Conservation (phyloP, 2,329 filamentous ascomycete species). For the Epicoccum nigrum region DNA sequence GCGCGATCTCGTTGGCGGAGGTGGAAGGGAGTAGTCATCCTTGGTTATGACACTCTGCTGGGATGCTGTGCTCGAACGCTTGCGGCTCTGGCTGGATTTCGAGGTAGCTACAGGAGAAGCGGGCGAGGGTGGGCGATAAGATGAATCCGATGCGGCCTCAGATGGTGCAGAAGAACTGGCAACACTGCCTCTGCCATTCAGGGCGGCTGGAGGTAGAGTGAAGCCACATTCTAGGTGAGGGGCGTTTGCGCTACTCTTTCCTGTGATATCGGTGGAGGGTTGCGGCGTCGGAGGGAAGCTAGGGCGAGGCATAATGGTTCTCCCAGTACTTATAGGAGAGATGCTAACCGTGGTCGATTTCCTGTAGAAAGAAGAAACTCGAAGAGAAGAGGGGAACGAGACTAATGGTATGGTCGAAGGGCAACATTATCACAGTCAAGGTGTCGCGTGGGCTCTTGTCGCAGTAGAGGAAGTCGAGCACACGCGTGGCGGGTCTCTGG, state of each 20-base stretch:
- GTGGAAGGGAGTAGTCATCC: constrained; percentile 79
- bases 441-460: constrained; percentile 41
- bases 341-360: constrained; percentile 16
- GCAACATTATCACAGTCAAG: constrained; percentile 29
- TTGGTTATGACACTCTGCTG: constrained; percentile 54
- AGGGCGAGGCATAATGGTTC: constrained; percentile 64
- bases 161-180: constrained; percentile 54
- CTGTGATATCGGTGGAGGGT: constrained; percentile 79
- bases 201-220: constrained; percentile 77
- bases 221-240: constrained; percentile 71
- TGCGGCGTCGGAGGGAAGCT: constrained; percentile 76
- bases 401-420: constrained; percentile 14
- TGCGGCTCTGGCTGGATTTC: constrained; percentile 40
- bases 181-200: constrained; percentile 56
- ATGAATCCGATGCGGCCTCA: constrained; percentile 58
- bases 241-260: constrained; percentile 69
- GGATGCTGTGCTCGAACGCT: constrained; percentile 37
- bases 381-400: constrained; percentile 18
- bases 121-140: constrained; percentile 56
- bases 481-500: constrained; percentile 19
- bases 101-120: constrained; percentile 42
- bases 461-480: constrained; percentile 27
- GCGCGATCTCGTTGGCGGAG: constrained; percentile 86
- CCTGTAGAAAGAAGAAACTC: constrained; percentile 4
- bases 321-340: constrained; percentile 25